phyloP scores from a whole-genome alignment of 805 yeast species.

The Candida broadrunensis region DNA sequence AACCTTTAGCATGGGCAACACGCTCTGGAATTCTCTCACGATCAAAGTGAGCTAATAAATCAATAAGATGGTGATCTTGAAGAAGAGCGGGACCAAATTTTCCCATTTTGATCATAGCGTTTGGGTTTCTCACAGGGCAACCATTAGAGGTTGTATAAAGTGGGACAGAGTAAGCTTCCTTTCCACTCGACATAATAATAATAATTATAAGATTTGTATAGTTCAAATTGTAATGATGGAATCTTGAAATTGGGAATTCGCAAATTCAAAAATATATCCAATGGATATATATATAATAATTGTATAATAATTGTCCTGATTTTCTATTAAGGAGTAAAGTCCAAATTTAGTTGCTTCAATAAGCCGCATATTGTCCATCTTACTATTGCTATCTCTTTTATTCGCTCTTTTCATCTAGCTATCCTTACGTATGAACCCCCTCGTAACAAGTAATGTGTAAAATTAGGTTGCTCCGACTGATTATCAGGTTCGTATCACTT shows the following conservation, averaged over 20 bases:
- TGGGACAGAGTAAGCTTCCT: conserved; percentile 8
- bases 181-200: conserved; percentile 3
- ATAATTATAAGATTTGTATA: background rate
- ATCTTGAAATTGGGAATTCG: background rate
- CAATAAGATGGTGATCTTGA: conserved; percentile 58
- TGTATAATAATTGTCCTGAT: no score
- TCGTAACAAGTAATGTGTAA: no score
- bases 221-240: background rate
- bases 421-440: no score
- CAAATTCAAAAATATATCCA: background rate
- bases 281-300: no score
- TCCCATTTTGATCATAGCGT: conserved; percentile 1
- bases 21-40: conserved; percentile 66
- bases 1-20: conserved; percentile 67
- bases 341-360: no score
- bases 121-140: conserved; percentile 1
- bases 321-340: no score
- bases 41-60: conserved; percentile 57
- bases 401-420: no score
- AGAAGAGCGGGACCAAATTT: conserved; percentile 50
- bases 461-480: no score
- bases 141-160: conserved; percentile 20
- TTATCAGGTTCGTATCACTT: no score
- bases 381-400: no score
- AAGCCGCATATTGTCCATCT: no score